Conservation (phyloP, 176 grass and related monocot species). For the Musa itinerans region DNA sequence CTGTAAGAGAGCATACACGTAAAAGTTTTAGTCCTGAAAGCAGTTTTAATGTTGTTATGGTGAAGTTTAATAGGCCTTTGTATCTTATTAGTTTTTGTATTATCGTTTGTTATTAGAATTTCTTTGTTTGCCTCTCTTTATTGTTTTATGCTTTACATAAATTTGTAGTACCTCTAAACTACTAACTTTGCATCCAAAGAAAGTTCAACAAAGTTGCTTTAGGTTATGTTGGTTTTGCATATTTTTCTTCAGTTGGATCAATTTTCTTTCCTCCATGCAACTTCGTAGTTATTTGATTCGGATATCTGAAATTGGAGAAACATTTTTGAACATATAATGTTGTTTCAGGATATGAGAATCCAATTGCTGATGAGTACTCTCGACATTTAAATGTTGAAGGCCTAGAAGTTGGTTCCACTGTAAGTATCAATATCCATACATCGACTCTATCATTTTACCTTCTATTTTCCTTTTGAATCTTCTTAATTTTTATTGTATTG, state of each 20-base stretch:
- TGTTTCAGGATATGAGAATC: slow-evolving; percentile 51
- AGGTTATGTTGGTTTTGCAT: neutral
- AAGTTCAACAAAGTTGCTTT: neutral
- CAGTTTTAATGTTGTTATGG: no score
- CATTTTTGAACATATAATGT: slow-evolving; percentile 12
- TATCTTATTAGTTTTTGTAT: no score
- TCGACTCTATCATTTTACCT: slow-evolving; percentile 7
- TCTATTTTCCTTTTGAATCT: slow-evolving; percentile 16
- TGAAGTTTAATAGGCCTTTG: no score
- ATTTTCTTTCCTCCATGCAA: neutral
- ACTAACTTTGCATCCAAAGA: neutral
- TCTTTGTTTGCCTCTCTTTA: no score
- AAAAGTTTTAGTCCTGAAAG: no score
- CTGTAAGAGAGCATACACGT: no score
- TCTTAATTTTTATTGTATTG: slow-evolving; percentile 14
- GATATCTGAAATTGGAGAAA: neutral
- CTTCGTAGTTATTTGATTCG: neutral
- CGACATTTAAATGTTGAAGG: slow-evolving; percentile 56
- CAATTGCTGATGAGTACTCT: slow-evolving; percentile 59
- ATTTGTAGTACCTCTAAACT: neutral
- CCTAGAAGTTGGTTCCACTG: slow-evolving; percentile 52
- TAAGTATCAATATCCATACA: slow-evolving; percentile 41
- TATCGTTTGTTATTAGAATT: no score
- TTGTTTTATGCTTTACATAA: no score
- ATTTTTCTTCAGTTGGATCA: neutral